phyloP scores from a whole-genome alignment of 371 early-diverging fungal species.

The Rhizopus delemar region DNA sequence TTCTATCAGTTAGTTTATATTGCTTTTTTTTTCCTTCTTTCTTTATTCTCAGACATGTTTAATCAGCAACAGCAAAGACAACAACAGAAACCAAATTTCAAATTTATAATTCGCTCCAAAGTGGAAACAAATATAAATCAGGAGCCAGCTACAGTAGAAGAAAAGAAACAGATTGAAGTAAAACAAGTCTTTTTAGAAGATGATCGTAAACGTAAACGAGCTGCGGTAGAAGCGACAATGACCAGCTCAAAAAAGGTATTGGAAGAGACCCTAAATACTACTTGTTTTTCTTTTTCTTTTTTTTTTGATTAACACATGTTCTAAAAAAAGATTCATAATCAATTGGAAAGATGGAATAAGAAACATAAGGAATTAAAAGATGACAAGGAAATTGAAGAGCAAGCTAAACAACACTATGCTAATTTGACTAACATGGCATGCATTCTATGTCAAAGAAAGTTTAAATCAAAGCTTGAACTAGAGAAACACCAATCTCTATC shows the following conservation, averaged over 20 bases:
- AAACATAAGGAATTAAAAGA: conserved; percentile 24
- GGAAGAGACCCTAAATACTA: neutral
- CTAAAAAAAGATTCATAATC: conserved; percentile 49
- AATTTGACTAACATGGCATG: conserved; percentile 59
- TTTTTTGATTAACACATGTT: neutral
- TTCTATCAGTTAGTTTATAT: too few relatives aligned
- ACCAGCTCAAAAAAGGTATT: conserved; percentile 43
- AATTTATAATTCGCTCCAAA: conserved; percentile 47
- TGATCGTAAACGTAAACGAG: conserved; percentile 42
- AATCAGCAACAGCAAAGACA: conserved; percentile 14
- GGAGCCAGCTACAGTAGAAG: neutral
- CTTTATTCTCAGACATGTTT: conserved; percentile 1
- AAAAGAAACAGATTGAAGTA: neutral
- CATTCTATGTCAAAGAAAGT: conserved; percentile 69
- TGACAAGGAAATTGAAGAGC: conserved; percentile 18
- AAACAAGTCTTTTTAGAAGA: conserved; percentile 10
- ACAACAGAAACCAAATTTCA: conserved; percentile 42
- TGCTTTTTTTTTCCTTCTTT: conserved; percentile 1
- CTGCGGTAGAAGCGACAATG: conserved; percentile 21
- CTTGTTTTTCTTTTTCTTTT: neutral
- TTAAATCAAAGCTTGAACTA: conserved; percentile 59
- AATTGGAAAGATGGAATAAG: conserved; percentile 36
- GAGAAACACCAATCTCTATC: conserved; percentile 63
- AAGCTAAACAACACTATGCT: conserved; percentile 43
- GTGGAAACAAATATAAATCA: conserved; percentile 9